phyloP scores from a whole-genome alignment of 495 filamentous ascomycete species.

The Penicillium verhagenii region DNA sequence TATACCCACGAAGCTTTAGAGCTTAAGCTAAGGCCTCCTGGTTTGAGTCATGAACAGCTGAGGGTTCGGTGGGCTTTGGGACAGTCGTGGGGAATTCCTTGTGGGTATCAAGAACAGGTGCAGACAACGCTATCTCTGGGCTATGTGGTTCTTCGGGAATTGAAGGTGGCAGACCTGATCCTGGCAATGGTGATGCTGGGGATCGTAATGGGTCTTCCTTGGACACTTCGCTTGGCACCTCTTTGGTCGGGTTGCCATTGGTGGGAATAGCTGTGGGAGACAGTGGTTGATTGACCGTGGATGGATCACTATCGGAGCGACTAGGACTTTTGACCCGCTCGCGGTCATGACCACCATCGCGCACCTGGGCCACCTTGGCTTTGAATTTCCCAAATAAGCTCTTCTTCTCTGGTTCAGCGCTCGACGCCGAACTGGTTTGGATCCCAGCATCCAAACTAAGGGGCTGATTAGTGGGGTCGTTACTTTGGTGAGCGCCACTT shows the following conservation, averaged over 20 bases:
- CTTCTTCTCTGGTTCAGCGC: slow-evolving; percentile 57
- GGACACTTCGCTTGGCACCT: slow-evolving; percentile 22
- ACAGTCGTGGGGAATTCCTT: slow-evolving; percentile 1
- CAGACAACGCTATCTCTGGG: slow-evolving; percentile 21
- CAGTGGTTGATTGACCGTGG: slow-evolving; percentile 24
- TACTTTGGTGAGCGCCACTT: slow-evolving; percentile 48
- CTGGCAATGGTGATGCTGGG: slow-evolving; percentile 35
- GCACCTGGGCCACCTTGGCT: slow-evolving; percentile 76
- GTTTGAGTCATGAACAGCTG: not conserved
- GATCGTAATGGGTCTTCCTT: slow-evolving; percentile 26
- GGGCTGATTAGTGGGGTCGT: slow-evolving; percentile 41
- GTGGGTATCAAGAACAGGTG: not conserved
- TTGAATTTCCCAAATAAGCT: slow-evolving; percentile 83
- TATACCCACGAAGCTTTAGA: not conserved
- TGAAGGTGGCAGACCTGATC: slow-evolving; percentile 34
- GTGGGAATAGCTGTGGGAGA: slow-evolving; percentile 23
- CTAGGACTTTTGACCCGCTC: slow-evolving; percentile 56
- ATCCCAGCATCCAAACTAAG: slow-evolving; percentile 40
- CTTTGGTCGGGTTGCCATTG: slow-evolving; percentile 26
- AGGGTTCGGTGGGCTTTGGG: not conserved
- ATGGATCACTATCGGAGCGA: slow-evolving; percentile 32
- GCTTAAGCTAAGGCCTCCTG: not conserved
- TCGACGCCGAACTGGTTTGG: slow-evolving; percentile 30
- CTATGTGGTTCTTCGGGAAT: slow-evolving; percentile 44
- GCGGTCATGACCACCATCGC: slow-evolving; percentile 63